Conservation (phyloP, 768 basidiomycete species). For the Auricularia cornea region DNA sequence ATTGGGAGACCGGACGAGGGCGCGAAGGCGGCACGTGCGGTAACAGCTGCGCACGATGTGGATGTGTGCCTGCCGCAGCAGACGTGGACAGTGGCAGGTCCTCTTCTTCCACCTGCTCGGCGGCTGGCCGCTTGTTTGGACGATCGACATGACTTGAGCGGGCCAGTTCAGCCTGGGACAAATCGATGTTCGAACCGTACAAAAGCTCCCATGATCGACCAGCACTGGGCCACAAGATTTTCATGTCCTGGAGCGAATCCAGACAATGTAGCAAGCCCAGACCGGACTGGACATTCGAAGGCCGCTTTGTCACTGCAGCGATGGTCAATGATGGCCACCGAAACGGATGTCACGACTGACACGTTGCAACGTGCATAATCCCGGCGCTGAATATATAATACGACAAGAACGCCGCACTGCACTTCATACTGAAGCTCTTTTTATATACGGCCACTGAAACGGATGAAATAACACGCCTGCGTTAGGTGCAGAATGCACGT, state of each 20-base stretch:
- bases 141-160: background rate
- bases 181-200: constrained; percentile 53
- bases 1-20: no score
- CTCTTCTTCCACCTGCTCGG: background rate
- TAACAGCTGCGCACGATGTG: background rate
- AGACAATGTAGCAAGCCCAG: constrained; percentile 59
- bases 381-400: constrained; percentile 74
- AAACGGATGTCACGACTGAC: constrained; percentile 32
- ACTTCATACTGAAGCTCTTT: constrained; percentile 53
- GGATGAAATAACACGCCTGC: background rate
- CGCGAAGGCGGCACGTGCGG: no score
- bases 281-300: constrained; percentile 60
- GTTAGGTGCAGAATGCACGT: constrained; percentile 8
- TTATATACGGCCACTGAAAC: constrained; percentile 49
- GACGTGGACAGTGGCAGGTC: background rate
- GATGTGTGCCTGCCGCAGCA: background rate
- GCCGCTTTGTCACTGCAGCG: constrained; percentile 55
- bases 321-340: constrained; percentile 10
- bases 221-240: constrained; percentile 70
- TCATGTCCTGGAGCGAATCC: constrained; percentile 56
- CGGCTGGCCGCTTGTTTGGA: background rate
- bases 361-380: constrained; percentile 70
- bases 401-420: constrained; percentile 56
- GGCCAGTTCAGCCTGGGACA: background rate
- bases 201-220: constrained; percentile 58